Base-by-base conservation (phyloP, 1,284 basidiomycete genomes). In the Moesziomyces parantarcticus region DNA sequence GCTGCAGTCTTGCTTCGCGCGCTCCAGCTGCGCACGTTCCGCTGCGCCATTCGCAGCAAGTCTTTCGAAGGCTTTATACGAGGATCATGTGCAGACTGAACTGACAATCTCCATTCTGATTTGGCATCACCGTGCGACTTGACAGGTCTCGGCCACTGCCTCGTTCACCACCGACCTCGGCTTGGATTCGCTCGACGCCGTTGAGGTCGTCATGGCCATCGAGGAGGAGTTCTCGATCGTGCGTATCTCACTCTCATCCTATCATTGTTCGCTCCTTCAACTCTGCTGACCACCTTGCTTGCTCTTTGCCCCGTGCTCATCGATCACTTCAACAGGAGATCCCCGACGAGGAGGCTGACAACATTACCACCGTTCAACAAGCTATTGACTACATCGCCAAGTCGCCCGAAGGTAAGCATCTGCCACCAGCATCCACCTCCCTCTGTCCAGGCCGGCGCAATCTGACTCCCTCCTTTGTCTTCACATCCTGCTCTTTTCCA, bases 191-290 rank as follows among this genome's bases (percentile, higher is more conserved):
- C 87, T 99, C 82, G 97, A 99, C 85, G 90, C 94, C 47, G 96
- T 99, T 44, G 97, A 99, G 86, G 95, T 98, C 44, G 93, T 99
- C 80, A 98, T 99, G 95, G 94, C 96, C 48, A 92, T 99, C 77
- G 97, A 99, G 87, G 96, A 99, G 90, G 96, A 93, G 84, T 88
- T 88, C 76, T 64, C 66, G 51, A 79, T 79, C 46, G 76, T 77
- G 53, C 58, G 75, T 59, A 41, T 40, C 18, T 16, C 36, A 8
- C 36, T 16, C 36, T n/a, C 36, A 13, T 13, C 13, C 29, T 13
- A 32, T 13, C 29, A 13, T 13, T 32, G 6, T 39, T 39, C 11
- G n/a, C n/a, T n/a, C 7, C 36, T 16, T 16, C 13, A 18, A 26
- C 14, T 36, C 22, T n/a, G 20, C 9, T 36, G 7, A 25, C 47